Evolutionary conservation across 169 alveolate species (phyloP), one percentile per base, ranked within the genome.

Genomic region (Amoebophrya sp.): DNA sequence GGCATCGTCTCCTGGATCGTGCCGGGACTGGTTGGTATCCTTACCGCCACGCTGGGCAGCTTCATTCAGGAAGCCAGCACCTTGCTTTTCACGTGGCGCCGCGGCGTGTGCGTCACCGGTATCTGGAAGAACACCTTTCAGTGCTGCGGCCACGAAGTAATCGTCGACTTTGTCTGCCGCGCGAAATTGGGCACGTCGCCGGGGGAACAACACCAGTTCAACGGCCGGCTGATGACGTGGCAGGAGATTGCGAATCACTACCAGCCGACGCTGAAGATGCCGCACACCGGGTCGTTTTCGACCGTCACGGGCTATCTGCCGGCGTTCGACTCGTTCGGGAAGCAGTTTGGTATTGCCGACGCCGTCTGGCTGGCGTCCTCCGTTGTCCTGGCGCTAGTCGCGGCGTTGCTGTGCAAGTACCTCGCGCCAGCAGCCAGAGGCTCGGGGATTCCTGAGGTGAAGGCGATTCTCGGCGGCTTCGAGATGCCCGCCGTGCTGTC

Each of bases 391-490:
- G 5, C 40, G 31, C 88, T n/a, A 4, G 7, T n/a, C 10, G 43
- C 40, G 23, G 88, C 88, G 31, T 10, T 89, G 10, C 42, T 89
- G 89, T 87, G 69, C 38, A 20, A 67, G 89, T 40, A 29, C 20
- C 67, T 89, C 41, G 91, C 91, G 38, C 91, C 91, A 1, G 69
- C 91, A 20, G 91, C 91, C 23, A 5, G 43, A 5, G 91, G 91
- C n/a, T 40, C 70, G 18, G 91, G 91, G 31, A 89, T 89, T 38
- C 91, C 91, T 15, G 91, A 67, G 43, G 69, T 88, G 23, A 23
- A 20, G 48, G 34, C 78, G 5, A 58, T 58, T 58, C 78, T 58
- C 78, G 78, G 78, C 34, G 78, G 78, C 23, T 58, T 58, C 34
- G 5, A 16, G 29, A 58, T 58, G 78, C 78, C 29, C 7, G 78